Evolutionary conservation across 2,329 filamentous ascomycete species (phyloP), one percentile per base, ranked within the genome.

Genomic region (Aureobasidium mangrovei): DNA sequence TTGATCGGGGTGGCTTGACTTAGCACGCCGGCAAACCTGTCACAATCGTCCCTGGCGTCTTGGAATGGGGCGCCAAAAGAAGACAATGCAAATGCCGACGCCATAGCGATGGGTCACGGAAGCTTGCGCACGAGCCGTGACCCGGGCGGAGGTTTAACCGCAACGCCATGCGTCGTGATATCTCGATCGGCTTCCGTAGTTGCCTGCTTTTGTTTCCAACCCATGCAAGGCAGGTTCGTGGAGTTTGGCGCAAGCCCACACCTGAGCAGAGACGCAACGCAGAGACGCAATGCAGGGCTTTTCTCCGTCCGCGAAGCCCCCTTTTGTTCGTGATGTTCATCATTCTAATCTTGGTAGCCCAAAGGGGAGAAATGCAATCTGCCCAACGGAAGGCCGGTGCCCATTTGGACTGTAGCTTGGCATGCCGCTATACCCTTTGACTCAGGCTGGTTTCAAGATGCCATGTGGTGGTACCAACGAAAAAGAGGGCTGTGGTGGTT

Each of bases 1-100:
- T 47, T 54, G 43, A 54, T 54, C 53, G 43, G 53, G 31, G 42
- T 41, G 42, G 43, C 44, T 54, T 40, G 38, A 42, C 44, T 31
- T 54, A 54, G 53, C 43, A 33, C 43, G 44, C 42, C 53, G 44
- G 53, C 44, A 43, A 54, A 54, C 44, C 53, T 54, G 53, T 54
- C 53, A 54, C 53, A 54, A 54, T 38, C 53, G 53, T 54, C 53
- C 53, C 53, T 54, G 53, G 53, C 53, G 53, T 54, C 53, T 48
- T 42, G 38, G 44, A 32, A 48, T 36, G 32, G n/a, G 53, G 53
- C 42, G 38, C 43, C 53, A 46, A 36, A 54, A 54, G 35, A 31
- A 46, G 53, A 54, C 42, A 54, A 46, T 48, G 53, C 53, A 54
- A 47, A 46, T 48, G 42, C 53, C 53, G 53, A 48, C 44, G 36